Percentiles rank a stretch among this genome's conserved stretches.
Conservation (phyloP, 495 filamentous ascomycete species). For the Melanomma pulvis-pyrius region DNA sequence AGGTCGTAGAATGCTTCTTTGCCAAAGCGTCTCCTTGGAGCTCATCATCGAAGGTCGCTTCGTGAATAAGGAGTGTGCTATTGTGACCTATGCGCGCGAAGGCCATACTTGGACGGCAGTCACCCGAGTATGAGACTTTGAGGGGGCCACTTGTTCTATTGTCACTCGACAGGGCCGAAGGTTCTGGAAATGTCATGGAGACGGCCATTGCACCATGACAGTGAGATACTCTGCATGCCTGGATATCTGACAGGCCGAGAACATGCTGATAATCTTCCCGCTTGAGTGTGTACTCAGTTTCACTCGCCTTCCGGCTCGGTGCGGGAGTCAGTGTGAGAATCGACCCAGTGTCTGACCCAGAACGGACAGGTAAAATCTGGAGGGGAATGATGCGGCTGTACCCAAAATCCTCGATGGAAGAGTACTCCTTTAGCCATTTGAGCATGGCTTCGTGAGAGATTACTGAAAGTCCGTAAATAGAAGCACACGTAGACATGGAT, state of each 20-base stretch:
- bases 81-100: conserved; percentile 73
- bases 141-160: conserved; percentile 49
- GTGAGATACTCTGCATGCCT: conserved; percentile 69
- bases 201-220: conserved; percentile 78
- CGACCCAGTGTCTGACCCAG: neutral
- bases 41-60: conserved; percentile 93
- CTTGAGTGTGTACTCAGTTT: neutral
- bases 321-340: neutral
- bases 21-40: conserved; percentile 73
- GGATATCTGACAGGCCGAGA: conserved; percentile 54
- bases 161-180: neutral
- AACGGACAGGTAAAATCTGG: conserved; percentile 25
- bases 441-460: conserved; percentile 68
- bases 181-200: conserved; percentile 68
- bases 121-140: conserved; percentile 89
- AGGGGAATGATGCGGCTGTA: conserved; percentile 61
- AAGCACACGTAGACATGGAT: neutral
- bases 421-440: conserved; percentile 75
- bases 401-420: conserved; percentile 75
- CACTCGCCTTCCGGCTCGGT: neutral
- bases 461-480: conserved; percentile 58
- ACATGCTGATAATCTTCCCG: conserved; percentile 23
- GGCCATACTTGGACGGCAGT: conserved; percentile 73
- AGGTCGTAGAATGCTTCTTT: conserved; percentile 87
- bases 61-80: conserved; percentile 85